phyloP scores from a whole-genome alignment of 441 rosid species.

The Gossypium trilobum region DNA sequence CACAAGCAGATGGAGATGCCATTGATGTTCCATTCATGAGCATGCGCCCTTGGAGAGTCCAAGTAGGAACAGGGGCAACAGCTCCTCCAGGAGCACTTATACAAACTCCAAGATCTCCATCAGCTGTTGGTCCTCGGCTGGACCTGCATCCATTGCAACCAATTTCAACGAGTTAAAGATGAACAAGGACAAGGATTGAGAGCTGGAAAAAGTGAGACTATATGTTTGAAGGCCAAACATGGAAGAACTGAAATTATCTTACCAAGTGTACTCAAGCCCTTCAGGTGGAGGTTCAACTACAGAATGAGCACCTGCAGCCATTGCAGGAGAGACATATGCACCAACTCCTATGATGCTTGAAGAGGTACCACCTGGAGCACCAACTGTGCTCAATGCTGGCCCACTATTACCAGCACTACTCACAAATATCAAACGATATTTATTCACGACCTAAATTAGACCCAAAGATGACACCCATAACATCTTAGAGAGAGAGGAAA shows the following conservation, averaged over 20 bases:
- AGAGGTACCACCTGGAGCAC: constrained; percentile 97
- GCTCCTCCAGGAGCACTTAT: constrained; percentile 99
- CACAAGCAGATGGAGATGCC: constrained; percentile 99
- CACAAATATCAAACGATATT: constrained; percentile 75
- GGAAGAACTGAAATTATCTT: constrained; percentile 18
- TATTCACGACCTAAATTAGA: constrained; percentile 67
- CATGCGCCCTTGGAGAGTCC: constrained; percentile 99
- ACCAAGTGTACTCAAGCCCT: constrained; percentile 97
- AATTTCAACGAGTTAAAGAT: constrained; percentile 13
- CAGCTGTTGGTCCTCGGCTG: constrained; percentile 94
- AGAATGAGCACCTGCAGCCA: constrained; percentile 95
- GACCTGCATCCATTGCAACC: constrained; percentile 57
- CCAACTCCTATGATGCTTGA: constrained; percentile 95
- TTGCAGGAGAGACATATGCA: constrained; percentile 95
- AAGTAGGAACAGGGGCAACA: constrained; percentile 96
- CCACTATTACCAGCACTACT: constrained; percentile 99
- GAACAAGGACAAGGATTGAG: constrained; percentile 7
- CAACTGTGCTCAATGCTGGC: constrained; percentile 91
- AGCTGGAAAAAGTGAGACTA: background rate
- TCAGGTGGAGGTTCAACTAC: constrained; percentile 88
- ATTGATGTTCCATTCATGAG: constrained; percentile 99
- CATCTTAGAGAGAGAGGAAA: constrained; percentile 13
- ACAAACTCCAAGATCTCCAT: constrained; percentile 95
- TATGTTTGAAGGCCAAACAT: constrained; percentile 6
- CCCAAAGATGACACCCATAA: constrained; percentile 8